Percentiles rank a stretch among this genome's conserved stretches.
phyloP scores from a whole-genome alignment of 2,329 filamentous ascomycete species.

The Aureobasidium vineae region DNA sequence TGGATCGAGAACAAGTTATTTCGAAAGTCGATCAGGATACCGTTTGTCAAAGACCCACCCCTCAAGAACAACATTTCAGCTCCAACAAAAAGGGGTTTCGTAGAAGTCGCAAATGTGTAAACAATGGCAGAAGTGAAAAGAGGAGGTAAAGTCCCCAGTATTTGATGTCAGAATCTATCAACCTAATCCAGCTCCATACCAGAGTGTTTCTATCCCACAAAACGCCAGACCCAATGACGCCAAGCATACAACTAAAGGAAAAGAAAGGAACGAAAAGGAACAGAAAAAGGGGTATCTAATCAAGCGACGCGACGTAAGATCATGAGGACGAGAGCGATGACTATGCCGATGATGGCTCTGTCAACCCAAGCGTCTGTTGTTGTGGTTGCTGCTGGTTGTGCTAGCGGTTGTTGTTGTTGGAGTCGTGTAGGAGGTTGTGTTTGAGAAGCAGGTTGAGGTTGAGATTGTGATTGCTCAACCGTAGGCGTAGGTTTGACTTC shows the following conservation, averaged over 20 bases:
- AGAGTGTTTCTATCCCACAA: neutral
- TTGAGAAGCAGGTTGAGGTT: conserved; percentile 29
- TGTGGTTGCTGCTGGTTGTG: conserved; percentile 2
- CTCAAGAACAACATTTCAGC: too few species aligned
- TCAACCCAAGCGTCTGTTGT: conserved; percentile 65
- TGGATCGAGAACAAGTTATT: too few species aligned
- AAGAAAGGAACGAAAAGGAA: neutral
- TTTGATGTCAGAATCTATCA: too few species aligned
- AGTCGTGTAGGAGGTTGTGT: neutral
- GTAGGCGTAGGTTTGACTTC: conserved; percentile 27
- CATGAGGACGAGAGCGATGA: conserved; percentile 68
- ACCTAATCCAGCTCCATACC: too few species aligned
- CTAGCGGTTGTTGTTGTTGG: neutral
- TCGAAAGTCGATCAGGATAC: too few species aligned
- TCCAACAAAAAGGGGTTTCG: too few species aligned
- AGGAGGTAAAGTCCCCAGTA: too few species aligned
- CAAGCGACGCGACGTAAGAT: conserved; percentile 47
- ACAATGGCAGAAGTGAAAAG: too few species aligned
- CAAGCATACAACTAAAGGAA: neutral
- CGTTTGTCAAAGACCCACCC: too few species aligned
- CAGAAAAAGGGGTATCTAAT: conserved; percentile 4
- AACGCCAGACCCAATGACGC: neutral
- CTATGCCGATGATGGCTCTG: conserved; percentile 70
- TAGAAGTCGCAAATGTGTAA: too few species aligned
- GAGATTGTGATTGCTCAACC: conserved; percentile 31